These are phyloP conservation scores for Tillandsia leiboldiana DNA, from an alignment of 176 grass and related monocot species.

Conservation along the genomic window DNA sequence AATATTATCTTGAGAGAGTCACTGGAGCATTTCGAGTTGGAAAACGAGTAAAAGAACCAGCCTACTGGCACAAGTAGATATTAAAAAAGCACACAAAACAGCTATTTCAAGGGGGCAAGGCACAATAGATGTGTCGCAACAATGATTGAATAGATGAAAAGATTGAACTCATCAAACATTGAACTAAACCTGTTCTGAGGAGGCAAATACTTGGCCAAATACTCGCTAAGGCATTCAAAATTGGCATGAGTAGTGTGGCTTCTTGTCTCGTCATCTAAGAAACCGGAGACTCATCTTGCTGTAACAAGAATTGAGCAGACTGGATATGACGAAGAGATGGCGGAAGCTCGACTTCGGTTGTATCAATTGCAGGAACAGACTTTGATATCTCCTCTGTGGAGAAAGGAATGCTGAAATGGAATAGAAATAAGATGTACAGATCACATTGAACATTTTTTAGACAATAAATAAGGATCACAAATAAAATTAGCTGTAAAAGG, in stretches of 20 bases:
- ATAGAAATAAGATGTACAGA: constrained; percentile 4
- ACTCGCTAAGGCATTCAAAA: neutral
- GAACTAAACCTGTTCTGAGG: too few relatives aligned
- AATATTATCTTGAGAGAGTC: too few relatives aligned
- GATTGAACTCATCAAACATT: too few relatives aligned
- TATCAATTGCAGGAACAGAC: constrained; percentile 53
- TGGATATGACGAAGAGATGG: constrained; percentile 46
- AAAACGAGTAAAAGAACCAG: too few relatives aligned
- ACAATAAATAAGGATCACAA: neutral
- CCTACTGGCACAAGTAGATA: too few relatives aligned
- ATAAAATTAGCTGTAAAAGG: neutral
- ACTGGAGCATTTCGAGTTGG: too few relatives aligned
- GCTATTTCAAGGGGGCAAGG: too few relatives aligned
- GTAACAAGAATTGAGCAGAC: constrained; percentile 51
- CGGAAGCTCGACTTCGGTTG: constrained; percentile 51
- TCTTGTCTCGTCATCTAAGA: neutral
- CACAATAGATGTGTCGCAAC: too few relatives aligned
- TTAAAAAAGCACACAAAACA: too few relatives aligned
- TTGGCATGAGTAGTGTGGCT: neutral
- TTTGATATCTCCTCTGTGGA: constrained; percentile 75
- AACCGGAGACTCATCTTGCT: constrained; percentile 29
- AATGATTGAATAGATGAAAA: too few relatives aligned
- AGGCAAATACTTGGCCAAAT: neutral
- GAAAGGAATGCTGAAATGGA: constrained; percentile 68
- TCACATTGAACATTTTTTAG: constrained; percentile 1